Evolutionary conservation across 306 rosid genomes (phyloP).

Genomic region (Canavalia gladiata): DNA sequence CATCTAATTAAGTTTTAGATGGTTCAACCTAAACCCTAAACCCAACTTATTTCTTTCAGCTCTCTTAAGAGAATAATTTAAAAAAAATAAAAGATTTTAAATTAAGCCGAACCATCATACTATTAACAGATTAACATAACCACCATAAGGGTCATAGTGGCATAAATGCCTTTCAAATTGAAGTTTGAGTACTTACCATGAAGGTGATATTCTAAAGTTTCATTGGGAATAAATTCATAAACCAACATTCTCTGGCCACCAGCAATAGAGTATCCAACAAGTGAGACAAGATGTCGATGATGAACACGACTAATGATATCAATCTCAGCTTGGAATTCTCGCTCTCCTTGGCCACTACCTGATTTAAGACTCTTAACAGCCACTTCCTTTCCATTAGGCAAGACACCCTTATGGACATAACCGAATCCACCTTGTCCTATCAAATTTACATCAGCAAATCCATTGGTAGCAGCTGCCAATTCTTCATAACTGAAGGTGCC

Average conservation of each 20-base stretch:
- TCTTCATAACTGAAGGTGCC: constrained; percentile 86
- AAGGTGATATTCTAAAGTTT: constrained; percentile 71
- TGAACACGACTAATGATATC: constrained; percentile 90
- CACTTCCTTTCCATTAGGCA: constrained; percentile 79
- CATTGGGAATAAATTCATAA: constrained; percentile 75
- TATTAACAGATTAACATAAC: too few species aligned
- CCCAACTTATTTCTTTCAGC: too few species aligned
- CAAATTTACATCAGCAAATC: constrained; percentile 63
- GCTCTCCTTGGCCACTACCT: constrained; percentile 83
- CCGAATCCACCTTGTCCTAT: constrained; percentile 95
- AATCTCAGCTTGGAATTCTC: constrained; percentile 89
- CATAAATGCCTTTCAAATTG: not conserved
- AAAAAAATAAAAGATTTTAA: too few species aligned
- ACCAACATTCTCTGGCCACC: constrained; percentile 86
- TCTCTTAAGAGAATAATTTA: too few species aligned
- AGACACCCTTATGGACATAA: constrained; percentile 82
- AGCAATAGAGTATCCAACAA: constrained; percentile 79
- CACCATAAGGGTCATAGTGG: too few species aligned
- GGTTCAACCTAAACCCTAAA: too few species aligned
- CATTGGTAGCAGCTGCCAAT: constrained; percentile 71
- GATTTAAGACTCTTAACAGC: constrained; percentile 86
- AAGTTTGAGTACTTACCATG: constrained; percentile 53
- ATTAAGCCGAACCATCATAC: too few species aligned
- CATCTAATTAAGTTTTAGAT: too few species aligned
- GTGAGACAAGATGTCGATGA: constrained; percentile 85